These are phyloP conservation scores for Leucosporidium creatinivorum DNA, from an alignment of 768 basidiomycete genomes.

Conservation along the genomic window DNA sequence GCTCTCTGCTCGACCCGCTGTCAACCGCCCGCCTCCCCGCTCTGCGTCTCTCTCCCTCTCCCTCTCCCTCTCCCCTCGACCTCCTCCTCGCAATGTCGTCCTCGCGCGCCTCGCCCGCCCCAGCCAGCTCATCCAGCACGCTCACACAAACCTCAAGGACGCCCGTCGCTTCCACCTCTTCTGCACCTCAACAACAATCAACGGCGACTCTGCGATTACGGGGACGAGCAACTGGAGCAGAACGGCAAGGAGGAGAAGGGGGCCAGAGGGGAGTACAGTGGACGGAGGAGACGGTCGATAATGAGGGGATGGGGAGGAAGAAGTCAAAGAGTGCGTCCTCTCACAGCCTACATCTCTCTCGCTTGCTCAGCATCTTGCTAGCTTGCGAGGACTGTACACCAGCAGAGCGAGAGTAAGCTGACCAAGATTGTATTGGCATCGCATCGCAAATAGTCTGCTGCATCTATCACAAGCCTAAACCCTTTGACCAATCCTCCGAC, in stretches of 20 bases:
- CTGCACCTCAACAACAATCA: neutral
- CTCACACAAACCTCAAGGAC: neutral
- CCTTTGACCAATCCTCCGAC: conserved; percentile 29
- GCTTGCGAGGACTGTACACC: too few relatives aligned
- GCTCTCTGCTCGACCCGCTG: too few relatives aligned
- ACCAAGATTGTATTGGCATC: too few relatives aligned
- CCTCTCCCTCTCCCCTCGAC: neutral
- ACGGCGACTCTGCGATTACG: conserved; percentile 10
- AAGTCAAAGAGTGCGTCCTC: conserved; percentile 76
- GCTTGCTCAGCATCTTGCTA: neutral
- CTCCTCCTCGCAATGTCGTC: neutral
- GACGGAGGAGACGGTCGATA: conserved; percentile 79
- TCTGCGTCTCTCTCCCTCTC: too few relatives aligned
- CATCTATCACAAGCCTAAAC: conserved; percentile 33
- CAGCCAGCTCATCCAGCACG: neutral
- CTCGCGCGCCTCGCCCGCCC: neutral
- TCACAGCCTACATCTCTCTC: neutral
- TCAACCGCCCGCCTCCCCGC: too few relatives aligned
- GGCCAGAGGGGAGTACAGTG: conserved; percentile 60
- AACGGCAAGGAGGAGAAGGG: too few relatives aligned
- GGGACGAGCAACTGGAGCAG: conserved; percentile 9
- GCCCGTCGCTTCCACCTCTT: too few relatives aligned
- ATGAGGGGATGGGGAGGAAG: conserved; percentile 81
- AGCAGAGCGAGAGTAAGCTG: too few relatives aligned
- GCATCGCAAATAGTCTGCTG: conserved; percentile 23